These are phyloP conservation scores for Starmerella riodocensis DNA, from an alignment of 805 yeast genomes.

Conservation along the genomic window DNA sequence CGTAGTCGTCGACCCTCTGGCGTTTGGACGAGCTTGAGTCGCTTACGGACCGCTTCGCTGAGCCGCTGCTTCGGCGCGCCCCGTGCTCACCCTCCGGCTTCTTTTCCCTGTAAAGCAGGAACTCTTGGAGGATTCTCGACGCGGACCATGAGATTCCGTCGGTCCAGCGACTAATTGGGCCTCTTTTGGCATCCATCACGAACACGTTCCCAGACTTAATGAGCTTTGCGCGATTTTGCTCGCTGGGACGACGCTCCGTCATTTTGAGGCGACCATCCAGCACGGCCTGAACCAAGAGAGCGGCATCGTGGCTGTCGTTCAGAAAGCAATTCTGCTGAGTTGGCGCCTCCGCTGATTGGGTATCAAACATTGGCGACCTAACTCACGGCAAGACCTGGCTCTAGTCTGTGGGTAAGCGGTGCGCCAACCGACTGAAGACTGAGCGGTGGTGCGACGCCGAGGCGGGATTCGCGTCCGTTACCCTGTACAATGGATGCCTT, in stretches of 20 bases:
- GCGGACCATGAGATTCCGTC: slow-evolving; percentile 96
- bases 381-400: background rate
- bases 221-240: slow-evolving; percentile 51
- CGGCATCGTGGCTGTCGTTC: slow-evolving; percentile 70
- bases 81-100: slow-evolving; percentile 25
- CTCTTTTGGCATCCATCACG: slow-evolving; percentile 68
- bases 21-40: background rate
- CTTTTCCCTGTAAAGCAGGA: slow-evolving; percentile 68
- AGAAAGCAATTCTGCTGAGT: slow-evolving; percentile 59
- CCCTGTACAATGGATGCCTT: too few species aligned
- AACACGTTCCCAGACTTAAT: slow-evolving; percentile 70
- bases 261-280: slow-evolving; percentile 45
- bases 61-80: slow-evolving; percentile 27
- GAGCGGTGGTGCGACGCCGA: too few species aligned
- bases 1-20: background rate
- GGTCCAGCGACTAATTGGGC: slow-evolving; percentile 89
- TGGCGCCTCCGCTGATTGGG: slow-evolving; percentile 28
- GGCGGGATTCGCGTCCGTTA: too few species aligned
- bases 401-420: too few species aligned
- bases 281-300: slow-evolving; percentile 68
- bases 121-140: slow-evolving; percentile 72
- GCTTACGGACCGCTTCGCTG: slow-evolving; percentile 3
- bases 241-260: slow-evolving; percentile 71
- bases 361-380: background rate
- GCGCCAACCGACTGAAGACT: too few species aligned